Conservation (phyloP, 75 land plant genomes). For the Pinus albicaulis region DNA sequence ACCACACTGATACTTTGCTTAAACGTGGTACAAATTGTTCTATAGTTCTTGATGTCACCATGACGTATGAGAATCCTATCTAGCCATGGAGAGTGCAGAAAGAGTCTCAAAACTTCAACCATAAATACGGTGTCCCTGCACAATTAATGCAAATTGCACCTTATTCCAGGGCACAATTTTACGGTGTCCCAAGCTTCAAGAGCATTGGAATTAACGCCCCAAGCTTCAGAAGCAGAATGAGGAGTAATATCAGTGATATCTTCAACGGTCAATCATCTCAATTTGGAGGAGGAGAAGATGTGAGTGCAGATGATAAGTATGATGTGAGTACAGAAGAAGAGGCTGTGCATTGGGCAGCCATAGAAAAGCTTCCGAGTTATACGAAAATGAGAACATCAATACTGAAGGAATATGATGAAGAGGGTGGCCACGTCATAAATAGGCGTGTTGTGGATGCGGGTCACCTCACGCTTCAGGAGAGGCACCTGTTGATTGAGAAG, state of each 20-base stretch:
- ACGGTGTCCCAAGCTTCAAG: too few species aligned
- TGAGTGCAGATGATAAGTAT: neutral
- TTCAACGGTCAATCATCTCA: neutral
- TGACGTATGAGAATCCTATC: too few species aligned
- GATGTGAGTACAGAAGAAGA: neutral
- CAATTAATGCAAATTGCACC: too few species aligned
- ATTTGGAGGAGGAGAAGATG: too few species aligned
- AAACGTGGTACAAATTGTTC: too few species aligned
- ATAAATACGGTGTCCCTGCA: too few species aligned
- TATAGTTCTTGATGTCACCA: too few species aligned
- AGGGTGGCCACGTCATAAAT: neutral
- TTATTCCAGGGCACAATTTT: too few species aligned
- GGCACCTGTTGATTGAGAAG: constrained; percentile 52
- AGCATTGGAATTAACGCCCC: neutral
- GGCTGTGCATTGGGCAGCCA: constrained; percentile 23
- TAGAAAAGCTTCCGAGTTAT: constrained; percentile 24
- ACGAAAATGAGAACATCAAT: constrained; percentile 16
- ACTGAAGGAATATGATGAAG: constrained; percentile 2
- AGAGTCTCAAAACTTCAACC: too few species aligned
- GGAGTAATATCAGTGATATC: neutral
- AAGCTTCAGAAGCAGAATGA: constrained; percentile 4
- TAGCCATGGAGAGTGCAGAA: too few species aligned
- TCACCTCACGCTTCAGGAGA: constrained; percentile 44
- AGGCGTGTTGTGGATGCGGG: constrained; percentile 38
- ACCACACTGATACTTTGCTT: too few species aligned